Percentiles rank a stretch among this genome's conserved stretches.
Evolutionary conservation across 306 rosid species (phyloP).

Genomic region (Adenanthera pavonina): DNA sequence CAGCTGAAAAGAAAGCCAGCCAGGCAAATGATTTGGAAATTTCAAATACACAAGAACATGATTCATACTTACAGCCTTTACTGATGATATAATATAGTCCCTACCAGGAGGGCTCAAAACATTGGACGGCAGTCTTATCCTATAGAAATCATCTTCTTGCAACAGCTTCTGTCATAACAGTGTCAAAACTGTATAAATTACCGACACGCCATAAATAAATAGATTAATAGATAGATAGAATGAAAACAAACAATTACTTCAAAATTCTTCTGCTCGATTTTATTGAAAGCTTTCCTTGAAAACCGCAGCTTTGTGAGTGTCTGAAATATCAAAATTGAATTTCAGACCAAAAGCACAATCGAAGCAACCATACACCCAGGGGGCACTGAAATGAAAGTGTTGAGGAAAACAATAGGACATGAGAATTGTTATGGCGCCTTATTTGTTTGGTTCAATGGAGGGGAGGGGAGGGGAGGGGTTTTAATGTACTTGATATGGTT

Average conservation of each 20-base stretch:
- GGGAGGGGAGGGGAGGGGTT: too few species aligned
- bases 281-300: constrained; percentile 68
- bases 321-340: constrained; percentile 49
- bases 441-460: background rate
- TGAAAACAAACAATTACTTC: constrained; percentile 47
- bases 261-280: constrained; percentile 65
- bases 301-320: constrained; percentile 95
- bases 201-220: constrained; percentile 3
- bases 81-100: constrained; percentile 75
- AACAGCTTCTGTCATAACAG: constrained; percentile 60
- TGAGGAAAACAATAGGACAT: background rate
- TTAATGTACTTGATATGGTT: too few species aligned
- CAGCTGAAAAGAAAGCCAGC: constrained; percentile 12
- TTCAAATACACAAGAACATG: constrained; percentile 7
- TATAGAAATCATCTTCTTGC: constrained; percentile 83
- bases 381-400: background rate
- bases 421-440: background rate
- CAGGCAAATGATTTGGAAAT: background rate
- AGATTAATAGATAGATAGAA: background rate
- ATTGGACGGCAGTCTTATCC: constrained; percentile 84
- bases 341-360: constrained; percentile 30
- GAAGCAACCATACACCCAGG: background rate
- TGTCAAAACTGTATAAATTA: constrained; percentile 23
- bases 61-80: constrained; percentile 77
- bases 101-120: constrained; percentile 72